Percentiles rank a stretch among this genome's conserved stretches.
phyloP scores from a whole-genome alignment of 495 filamentous ascomycete genomes.

The Penicillium argentinense region DNA sequence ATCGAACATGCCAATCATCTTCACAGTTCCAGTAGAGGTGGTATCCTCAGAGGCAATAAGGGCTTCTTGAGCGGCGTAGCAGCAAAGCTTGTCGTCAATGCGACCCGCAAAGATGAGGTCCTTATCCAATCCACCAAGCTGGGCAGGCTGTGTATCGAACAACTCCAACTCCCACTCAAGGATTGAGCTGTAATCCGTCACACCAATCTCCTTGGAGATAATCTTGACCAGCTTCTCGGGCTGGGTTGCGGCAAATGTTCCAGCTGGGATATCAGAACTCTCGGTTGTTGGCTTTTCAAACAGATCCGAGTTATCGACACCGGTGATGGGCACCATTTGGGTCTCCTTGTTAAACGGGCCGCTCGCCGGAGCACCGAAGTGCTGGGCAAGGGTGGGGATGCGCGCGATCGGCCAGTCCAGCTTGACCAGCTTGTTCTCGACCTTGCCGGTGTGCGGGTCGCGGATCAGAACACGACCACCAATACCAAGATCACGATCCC shows the following conservation, averaged over 20 bases:
- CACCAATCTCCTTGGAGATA: conserved; percentile 70
- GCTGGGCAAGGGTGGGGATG: conserved; percentile 89
- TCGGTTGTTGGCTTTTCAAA: conserved; percentile 25
- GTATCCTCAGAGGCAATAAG: conserved; percentile 66
- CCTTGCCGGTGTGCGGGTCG: conserved; percentile 70
- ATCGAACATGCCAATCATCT: conserved; percentile 88
- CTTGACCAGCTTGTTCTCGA: conserved; percentile 80
- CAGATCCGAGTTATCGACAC: conserved; percentile 73
- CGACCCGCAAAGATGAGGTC: conserved; percentile 94
- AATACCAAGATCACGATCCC: conserved; percentile 89
- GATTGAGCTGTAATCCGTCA: conserved; percentile 68
- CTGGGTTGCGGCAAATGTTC: conserved; percentile 76
- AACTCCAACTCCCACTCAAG: conserved; percentile 98
- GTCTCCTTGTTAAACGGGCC: conserved; percentile 88
- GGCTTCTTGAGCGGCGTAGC: conserved; percentile 84
- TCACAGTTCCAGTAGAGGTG: conserved; percentile 60
- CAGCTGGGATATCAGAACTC: conserved; percentile 36
- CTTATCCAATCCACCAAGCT: conserved; percentile 81
- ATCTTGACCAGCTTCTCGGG: conserved; percentile 80
- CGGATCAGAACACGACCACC: conserved; percentile 86
- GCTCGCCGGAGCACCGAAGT: conserved; percentile 79
- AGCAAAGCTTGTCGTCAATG: conserved; percentile 97
- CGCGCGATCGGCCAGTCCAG: conserved; percentile 91
- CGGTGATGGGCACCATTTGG: conserved; percentile 91
- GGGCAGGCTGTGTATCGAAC: conserved; percentile 85